Conservation (phyloP, 441 rosid species). For the Erodium moschatum region DNA sequence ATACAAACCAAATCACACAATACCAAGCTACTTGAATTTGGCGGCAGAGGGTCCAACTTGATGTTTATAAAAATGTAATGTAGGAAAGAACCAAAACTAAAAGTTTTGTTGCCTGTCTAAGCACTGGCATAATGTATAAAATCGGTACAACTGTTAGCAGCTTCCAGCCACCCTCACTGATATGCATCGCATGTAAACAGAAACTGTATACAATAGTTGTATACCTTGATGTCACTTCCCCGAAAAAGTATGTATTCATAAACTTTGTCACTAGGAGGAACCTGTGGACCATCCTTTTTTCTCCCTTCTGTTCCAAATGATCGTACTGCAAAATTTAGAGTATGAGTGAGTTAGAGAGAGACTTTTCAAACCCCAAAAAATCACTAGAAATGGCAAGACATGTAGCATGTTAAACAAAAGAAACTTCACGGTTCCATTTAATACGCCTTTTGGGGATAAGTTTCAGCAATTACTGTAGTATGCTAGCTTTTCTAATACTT, state of each 20-base stretch:
- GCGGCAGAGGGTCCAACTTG: background rate
- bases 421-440: background rate
- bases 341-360: background rate
- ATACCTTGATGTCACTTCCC: constrained; percentile 29
- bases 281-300: constrained; percentile 24
- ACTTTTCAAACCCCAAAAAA: background rate
- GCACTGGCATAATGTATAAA: background rate
- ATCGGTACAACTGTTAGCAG: background rate
- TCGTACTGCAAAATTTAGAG: constrained; percentile 18
- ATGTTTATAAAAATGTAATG: too few species aligned
- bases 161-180: background rate
- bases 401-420: background rate
- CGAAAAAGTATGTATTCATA: constrained; percentile 28
- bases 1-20: background rate
- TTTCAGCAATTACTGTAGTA: background rate
- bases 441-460: background rate
- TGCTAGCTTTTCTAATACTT: background rate
- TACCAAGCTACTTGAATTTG: background rate
- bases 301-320: constrained; percentile 30
- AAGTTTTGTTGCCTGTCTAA: too few species aligned
- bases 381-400: constrained; percentile 1
- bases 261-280: constrained; percentile 23
- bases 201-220: background rate
- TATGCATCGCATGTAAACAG: background rate
- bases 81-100: background rate